phyloP scores from a whole-genome alignment of 345 rosid genomes.

The Alliaria petiolata region DNA sequence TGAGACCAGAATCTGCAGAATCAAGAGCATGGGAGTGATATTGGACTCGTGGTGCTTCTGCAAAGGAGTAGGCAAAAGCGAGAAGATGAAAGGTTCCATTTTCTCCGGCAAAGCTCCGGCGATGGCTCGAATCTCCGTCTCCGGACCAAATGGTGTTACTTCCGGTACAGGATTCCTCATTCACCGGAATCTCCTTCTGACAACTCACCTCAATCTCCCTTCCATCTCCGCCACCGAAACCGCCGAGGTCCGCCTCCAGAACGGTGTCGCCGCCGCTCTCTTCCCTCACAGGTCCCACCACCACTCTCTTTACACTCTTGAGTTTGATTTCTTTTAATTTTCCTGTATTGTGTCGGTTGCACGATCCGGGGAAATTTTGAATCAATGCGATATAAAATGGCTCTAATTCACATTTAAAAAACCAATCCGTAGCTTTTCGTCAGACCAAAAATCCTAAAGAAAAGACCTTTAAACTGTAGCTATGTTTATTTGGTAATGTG shows the following conservation, averaged over 20 bases:
- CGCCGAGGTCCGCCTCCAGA: slow-evolving; percentile 74
- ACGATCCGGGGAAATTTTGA: not conserved
- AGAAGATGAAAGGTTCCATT: slow-evolving; percentile 81
- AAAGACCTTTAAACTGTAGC: slow-evolving; percentile 23
- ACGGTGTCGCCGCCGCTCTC: slow-evolving; percentile 62
- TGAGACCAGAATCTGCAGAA: not conserved
- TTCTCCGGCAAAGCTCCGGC: slow-evolving; percentile 59
- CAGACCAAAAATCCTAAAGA: not conserved
- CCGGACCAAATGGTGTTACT: slow-evolving; percentile 38
- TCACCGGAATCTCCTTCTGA: slow-evolving; percentile 82
- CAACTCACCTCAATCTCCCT: slow-evolving; percentile 79
- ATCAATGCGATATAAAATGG: slow-evolving; percentile 1
- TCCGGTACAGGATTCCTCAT: slow-evolving; percentile 74
- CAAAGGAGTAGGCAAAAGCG: slow-evolving; percentile 81
- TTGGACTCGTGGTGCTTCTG: slow-evolving; percentile 88
- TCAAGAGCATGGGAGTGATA: slow-evolving; percentile 55
- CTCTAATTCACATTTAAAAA: not conserved
- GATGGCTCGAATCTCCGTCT: slow-evolving; percentile 50
- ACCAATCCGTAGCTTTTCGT: slow-evolving; percentile 1
- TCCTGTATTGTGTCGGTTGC: slow-evolving; percentile 20
- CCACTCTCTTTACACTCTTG: not conserved
- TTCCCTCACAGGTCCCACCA: slow-evolving; percentile 72
- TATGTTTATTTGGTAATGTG: slow-evolving; percentile 13
- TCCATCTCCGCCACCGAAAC: slow-evolving; percentile 75
- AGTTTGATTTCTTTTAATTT: not conserved